Evolutionary conservation across 192 early-diverging fungal species (phyloP).

Genomic region (Coemansia sp.): DNA sequence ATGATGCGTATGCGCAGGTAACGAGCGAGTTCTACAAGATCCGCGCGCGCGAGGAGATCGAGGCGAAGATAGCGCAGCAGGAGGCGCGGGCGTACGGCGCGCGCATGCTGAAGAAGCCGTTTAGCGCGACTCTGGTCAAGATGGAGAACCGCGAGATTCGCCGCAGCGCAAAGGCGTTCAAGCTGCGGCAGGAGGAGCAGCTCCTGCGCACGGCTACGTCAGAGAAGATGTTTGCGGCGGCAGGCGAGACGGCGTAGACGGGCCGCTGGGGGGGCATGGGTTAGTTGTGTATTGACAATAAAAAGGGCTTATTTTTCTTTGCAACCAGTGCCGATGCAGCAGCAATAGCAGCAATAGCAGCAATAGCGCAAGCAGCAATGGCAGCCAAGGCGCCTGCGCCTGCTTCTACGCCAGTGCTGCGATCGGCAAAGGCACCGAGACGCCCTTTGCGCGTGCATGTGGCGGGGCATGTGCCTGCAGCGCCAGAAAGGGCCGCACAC

Average conservation of each 20-base stretch:
- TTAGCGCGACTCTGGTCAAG: slow-evolving; percentile 31
- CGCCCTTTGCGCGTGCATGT: too few relatives aligned
- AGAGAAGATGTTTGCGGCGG: slow-evolving; percentile 39
- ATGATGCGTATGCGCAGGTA: slow-evolving; percentile 76
- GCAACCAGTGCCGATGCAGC: too few relatives aligned
- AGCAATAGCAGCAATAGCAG: too few relatives aligned
- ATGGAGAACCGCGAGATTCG: slow-evolving; percentile 26
- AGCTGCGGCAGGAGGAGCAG: slow-evolving; percentile 28
- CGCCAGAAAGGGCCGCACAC: too few relatives aligned
- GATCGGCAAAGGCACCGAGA: too few relatives aligned
- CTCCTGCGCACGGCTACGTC: slow-evolving; percentile 23
- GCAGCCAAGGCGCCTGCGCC: too few relatives aligned
- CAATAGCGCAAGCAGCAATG: too few relatives aligned
- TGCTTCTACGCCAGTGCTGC: too few relatives aligned
- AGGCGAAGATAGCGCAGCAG: slow-evolving; percentile 61
- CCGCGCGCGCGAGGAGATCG: slow-evolving; percentile 74
- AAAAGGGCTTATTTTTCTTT: neutral
- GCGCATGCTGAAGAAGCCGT: slow-evolving; percentile 41
- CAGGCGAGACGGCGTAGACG: slow-evolving; percentile 11
- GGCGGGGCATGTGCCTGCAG: too few relatives aligned
- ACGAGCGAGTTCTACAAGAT: slow-evolving; percentile 76
- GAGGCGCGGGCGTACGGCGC: slow-evolving; percentile 54
- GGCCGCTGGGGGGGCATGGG: neutral
- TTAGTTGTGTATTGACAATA: slow-evolving; percentile 1
- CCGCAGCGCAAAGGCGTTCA: slow-evolving; percentile 18